Percentiles rank a stretch among this genome's conserved stretches.
These are phyloP conservation scores for Termitomyces sp. DNA, from an alignment of 768 basidiomycete species.

Conservation along the genomic window DNA sequence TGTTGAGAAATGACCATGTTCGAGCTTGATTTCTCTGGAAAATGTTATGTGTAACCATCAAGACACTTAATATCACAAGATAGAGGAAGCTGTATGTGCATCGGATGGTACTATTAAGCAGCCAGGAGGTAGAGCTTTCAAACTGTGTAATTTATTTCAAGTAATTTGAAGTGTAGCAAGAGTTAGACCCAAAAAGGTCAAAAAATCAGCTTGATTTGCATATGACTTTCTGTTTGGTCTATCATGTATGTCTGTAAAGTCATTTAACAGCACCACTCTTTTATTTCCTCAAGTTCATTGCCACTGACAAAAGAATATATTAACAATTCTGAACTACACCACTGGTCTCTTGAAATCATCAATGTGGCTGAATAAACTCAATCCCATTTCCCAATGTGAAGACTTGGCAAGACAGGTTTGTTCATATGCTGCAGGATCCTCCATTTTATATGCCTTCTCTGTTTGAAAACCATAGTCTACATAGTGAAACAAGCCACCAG, in stretches of 20 bases:
- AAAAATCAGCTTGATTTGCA: neutral
- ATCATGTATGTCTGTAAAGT: neutral
- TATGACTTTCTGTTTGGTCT: neutral
- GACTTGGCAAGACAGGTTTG: neutral
- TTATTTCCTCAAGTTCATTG: too few relatives aligned
- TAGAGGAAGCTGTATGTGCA: neutral
- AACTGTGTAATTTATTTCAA: neutral
- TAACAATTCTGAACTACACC: too few relatives aligned
- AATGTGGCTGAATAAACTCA: too few relatives aligned
- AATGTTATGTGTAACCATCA: neutral
- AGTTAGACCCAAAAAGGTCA: neutral
- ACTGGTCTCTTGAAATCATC: too few relatives aligned
- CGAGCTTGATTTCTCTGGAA: neutral
- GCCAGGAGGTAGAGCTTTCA: neutral
- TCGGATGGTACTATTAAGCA: neutral
- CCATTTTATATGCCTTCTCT: neutral
- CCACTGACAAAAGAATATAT: too few relatives aligned
- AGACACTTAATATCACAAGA: neutral
- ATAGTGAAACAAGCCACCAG: constrained; percentile 1
- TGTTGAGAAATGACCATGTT: neutral
- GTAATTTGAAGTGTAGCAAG: neutral
- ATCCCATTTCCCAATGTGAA: neutral
- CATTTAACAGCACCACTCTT: too few relatives aligned
- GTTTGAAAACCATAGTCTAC: constrained; percentile 4
- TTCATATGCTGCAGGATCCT: neutral